Conservation (phyloP, 345 rosid species). For the Bruguiera sexangula region DNA sequence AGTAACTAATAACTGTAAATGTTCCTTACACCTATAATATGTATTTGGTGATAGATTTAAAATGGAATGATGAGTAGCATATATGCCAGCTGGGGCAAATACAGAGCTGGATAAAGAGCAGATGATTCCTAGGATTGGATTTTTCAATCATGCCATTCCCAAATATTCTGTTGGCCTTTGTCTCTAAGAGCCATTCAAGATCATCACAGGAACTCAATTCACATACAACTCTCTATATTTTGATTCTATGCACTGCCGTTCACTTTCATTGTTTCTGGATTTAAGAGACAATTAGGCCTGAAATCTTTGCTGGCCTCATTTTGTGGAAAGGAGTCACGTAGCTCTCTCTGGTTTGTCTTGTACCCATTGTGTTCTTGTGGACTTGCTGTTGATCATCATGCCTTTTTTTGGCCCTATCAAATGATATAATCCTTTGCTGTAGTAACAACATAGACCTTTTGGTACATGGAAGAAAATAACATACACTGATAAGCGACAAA, state of each 20-base stretch:
- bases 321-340: background rate
- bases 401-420: too few relatives aligned
- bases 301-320: too few relatives aligned
- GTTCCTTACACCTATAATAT: too few relatives aligned
- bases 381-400: too few relatives aligned
- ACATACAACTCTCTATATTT: background rate
- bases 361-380: too few relatives aligned
- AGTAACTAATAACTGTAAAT: too few relatives aligned
- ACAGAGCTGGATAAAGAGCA: conserved; percentile 2
- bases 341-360: background rate
- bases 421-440: too few relatives aligned
- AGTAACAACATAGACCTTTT: too few relatives aligned
- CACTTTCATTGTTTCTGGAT: background rate
- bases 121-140: background rate
- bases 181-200: conserved; percentile 25
- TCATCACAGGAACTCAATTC: conserved; percentile 7
- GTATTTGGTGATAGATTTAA: conserved; percentile 1
- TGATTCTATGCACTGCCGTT: background rate
- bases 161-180: background rate
- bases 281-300: background rate
- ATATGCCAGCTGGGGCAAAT: conserved; percentile 12
- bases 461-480: too few relatives aligned
- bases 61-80: conserved; percentile 13
- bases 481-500: background rate
- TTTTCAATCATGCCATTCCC: background rate